phyloP scores from a whole-genome alignment of 129 eudicot species.

The carrot (Daucus carota) region DH1_v3.0 NC_030384.2:29758501-29759000 shows the following conservation, averaged over 20 bases:
- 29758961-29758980: background rate
- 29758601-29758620: background rate
- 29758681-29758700: conserved; percentile 6
- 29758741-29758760: conserved; percentile 21
- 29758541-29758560: background rate
- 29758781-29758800: background rate
- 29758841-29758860: conserved; percentile 68
- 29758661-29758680: conserved; percentile 16
- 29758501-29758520: background rate
- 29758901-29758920: conserved; percentile 52
- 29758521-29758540: background rate
- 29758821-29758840: background rate
- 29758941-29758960: background rate
- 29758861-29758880: conserved; percentile 79
- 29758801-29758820: background rate
- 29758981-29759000: background rate
- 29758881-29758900: conserved; percentile 55
- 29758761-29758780: background rate
- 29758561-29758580: background rate
- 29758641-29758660: too few species aligned
- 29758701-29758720: conserved; percentile 15
- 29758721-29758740: conserved; percentile 53
- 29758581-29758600: too few species aligned
- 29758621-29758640: background rate
- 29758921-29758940: conserved; percentile 44